Evolutionary conservation across 2,329 filamentous ascomycete species (phyloP).

Genomic region (Lecanicillium sp.): DNA sequence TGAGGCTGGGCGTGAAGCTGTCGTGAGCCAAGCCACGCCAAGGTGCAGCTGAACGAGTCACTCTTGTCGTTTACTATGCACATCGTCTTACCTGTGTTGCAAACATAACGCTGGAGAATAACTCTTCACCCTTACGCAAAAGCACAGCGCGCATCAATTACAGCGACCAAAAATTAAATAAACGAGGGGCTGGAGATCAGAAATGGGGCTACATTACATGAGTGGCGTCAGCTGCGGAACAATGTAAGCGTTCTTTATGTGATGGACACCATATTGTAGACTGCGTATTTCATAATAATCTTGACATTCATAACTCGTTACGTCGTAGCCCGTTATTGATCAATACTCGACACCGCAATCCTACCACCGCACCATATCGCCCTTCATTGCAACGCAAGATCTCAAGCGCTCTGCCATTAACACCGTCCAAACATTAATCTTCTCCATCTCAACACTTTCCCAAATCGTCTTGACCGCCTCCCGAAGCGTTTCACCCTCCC

Average conservation of each 20-base stretch:
- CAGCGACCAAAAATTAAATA: no score
- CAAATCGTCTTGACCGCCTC: constrained; percentile 17
- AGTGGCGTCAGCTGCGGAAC: background rate
- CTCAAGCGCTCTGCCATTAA: constrained; percentile 26
- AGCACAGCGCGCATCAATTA: no score
- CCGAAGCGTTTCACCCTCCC: constrained; percentile 24
- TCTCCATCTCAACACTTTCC: constrained; percentile 20
- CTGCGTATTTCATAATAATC: background rate
- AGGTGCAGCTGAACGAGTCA: no score
- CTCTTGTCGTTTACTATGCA: no score
- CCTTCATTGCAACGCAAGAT: constrained; percentile 22
- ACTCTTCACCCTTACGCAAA: no score
- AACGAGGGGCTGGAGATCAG: no score
- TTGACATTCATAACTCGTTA: constrained; percentile 1
- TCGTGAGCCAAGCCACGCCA: no score
- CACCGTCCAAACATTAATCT: constrained; percentile 27
- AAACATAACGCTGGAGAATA: no score
- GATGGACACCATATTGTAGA: background rate
- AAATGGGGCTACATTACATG: no score
- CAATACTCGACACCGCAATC: constrained; percentile 1
- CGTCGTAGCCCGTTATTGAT: no score
- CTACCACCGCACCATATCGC: constrained; percentile 25
- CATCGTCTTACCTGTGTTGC: no score
- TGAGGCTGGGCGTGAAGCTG: no score
- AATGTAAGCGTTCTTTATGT: background rate